These are phyloP conservation scores for Nemania sp. DNA, from an alignment of 2,329 filamentous ascomycete genomes.

Conservation along the genomic window DNA sequence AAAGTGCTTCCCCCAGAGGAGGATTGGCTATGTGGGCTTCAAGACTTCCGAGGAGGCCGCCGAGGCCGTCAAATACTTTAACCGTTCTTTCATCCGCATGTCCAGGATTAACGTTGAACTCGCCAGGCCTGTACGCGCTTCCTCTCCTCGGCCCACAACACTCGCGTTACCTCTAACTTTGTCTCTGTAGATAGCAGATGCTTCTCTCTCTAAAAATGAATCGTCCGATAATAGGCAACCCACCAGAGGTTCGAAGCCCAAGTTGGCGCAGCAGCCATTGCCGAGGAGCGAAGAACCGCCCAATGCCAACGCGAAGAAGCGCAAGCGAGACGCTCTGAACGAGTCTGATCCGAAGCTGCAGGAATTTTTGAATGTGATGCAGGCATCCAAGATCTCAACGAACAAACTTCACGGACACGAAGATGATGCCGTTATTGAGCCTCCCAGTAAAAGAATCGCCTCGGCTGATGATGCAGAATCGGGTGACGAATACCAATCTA, in stretches of 20 bases:
- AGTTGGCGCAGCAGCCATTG: constrained; percentile 41
- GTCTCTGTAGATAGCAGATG: constrained; percentile 56
- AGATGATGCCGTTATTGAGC: constrained; percentile 51
- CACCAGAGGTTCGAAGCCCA: constrained; percentile 48
- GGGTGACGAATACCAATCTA: constrained; percentile 80
- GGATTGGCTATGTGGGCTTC: constrained; percentile 97
- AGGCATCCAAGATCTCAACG: constrained; percentile 69
- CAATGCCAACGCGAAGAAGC: constrained; percentile 66
- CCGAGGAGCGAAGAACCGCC: constrained; percentile 13
- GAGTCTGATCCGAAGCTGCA: constrained; percentile 81
- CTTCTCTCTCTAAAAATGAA: constrained; percentile 50
- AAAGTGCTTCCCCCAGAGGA: constrained; percentile 87
- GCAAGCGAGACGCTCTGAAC: constrained; percentile 71
- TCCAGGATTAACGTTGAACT: constrained; percentile 92
- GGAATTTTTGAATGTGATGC: constrained; percentile 89
- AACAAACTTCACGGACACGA: constrained; percentile 70
- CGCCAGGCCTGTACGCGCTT: constrained; percentile 77
- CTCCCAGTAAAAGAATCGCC: constrained; percentile 55
- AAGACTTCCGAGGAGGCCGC: constrained; percentile 83
- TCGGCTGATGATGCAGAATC: constrained; percentile 67
- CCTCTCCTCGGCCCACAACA: constrained; percentile 28
- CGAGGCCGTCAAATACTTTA: constrained; percentile 92
- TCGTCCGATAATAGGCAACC: constrained; percentile 34
- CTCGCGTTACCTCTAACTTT: constrained; percentile 14
- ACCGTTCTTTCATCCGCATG: constrained; percentile 95